Conservation (phyloP, 495 filamentous ascomycete genomes). For the Amniculicola lignicola region DNA sequence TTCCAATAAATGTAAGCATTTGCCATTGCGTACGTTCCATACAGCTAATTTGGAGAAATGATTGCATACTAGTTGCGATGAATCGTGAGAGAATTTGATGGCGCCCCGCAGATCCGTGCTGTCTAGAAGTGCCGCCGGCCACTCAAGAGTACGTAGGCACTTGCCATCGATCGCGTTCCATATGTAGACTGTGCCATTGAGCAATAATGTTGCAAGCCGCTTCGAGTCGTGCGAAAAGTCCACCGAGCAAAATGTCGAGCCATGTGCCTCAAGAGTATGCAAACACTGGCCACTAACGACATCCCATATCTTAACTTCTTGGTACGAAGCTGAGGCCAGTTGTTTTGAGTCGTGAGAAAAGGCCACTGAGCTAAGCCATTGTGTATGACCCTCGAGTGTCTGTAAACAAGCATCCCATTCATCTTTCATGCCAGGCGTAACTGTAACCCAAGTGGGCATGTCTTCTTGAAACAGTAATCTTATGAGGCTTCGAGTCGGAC, state of each 20-base stretch:
- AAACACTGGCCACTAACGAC: constrained; percentile 8
- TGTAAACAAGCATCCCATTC: constrained; percentile 11
- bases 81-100: background rate
- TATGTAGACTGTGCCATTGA: constrained; percentile 1
- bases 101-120: background rate
- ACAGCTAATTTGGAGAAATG: background rate
- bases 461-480: constrained; percentile 20
- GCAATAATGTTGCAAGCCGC: background rate
- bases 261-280: constrained; percentile 10
- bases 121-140: background rate
- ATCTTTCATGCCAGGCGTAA: constrained; percentile 16
- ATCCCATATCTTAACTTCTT: constrained; percentile 19
- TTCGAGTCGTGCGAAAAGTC: constrained; percentile 4
- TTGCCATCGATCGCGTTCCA: constrained; percentile 1
- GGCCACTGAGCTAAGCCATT: constrained; percentile 1
- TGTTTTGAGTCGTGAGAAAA: constrained; percentile 15
- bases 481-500: constrained; percentile 31
- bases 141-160: background rate
- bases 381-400: constrained; percentile 16
- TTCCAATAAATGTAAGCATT: background rate
- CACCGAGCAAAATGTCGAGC: constrained; percentile 4
- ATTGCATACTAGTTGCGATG: background rate
- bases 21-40: background rate
- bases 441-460: constrained; percentile 12
- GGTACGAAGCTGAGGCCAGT: constrained; percentile 18